These are phyloP conservation scores for Piper longum DNA, from an alignment of 164 flowering plant species.

Conservation along the genomic window DNA sequence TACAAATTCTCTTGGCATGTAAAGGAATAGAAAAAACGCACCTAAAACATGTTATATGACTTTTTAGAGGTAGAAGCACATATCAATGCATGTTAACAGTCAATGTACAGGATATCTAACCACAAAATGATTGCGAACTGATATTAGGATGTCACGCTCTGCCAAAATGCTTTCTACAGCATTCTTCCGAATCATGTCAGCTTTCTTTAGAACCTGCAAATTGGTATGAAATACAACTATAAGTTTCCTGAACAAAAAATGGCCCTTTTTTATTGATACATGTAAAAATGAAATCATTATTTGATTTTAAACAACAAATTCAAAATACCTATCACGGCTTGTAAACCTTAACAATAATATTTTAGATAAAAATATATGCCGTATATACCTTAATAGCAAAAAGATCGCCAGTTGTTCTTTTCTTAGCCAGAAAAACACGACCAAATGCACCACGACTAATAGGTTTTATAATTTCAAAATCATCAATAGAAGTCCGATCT, in stretches of 20 bases:
- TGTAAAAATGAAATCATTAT: too few relatives aligned
- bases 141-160: constrained; percentile 90
- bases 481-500: constrained; percentile 98
- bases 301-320: too few relatives aligned
- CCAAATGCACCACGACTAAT: constrained; percentile 99
- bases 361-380: background rate
- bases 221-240: background rate
- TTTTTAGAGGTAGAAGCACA: constrained; percentile 13
- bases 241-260: background rate
- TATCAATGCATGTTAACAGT: background rate
- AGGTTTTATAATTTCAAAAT: constrained; percentile 97
- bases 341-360: too few relatives aligned
- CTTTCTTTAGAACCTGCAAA: constrained; percentile 83
- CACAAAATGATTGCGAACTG: constrained; percentile 99
- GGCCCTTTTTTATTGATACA: too few relatives aligned
- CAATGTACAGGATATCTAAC: constrained; percentile 30
- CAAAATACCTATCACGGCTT: too few relatives aligned
- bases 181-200: constrained; percentile 98
- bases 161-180: constrained; percentile 99
- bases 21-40: constrained; percentile 98
- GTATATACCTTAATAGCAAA: constrained; percentile 88
- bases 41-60: constrained; percentile 31
- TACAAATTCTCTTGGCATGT: constrained; percentile 96
- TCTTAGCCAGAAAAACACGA: constrained; percentile 90
- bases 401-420: constrained; percentile 96